Base-by-base conservation (phyloP, 2,329 filamentous ascomycete species). In the Emmonsiellopsis sp. region DNA sequence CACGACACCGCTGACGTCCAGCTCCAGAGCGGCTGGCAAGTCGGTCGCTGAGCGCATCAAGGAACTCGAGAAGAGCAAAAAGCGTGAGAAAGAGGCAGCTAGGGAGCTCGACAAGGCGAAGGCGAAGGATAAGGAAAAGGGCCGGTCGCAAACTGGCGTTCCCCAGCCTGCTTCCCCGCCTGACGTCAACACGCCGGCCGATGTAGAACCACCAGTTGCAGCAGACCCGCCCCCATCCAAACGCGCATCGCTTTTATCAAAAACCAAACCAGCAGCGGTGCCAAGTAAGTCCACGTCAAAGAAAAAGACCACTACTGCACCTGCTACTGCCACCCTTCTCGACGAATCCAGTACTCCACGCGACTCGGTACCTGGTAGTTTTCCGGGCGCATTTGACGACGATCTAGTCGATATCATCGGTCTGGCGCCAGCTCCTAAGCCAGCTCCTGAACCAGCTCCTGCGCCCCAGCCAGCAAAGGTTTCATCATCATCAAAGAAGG, bases 21-120 rank as follows among this genome's bases (percentile, higher is more conserved):
- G 72, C 57, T 61, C 70, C 49, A 75, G 74, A 61, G 62, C 67
- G 54, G 55, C 67, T 20, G 65, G 61, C 47, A 75, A 73, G 11
- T 76, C 71, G 48, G 71, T 82, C 42, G 73, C 76, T 13, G 79
- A 82, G 58, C 76, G 76, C 59, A 76, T 82, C 67, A 79, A 71
- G 57, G 65, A 64, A 26, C 66, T 77, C 38, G 75, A 76, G 54
- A 64, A 69, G 54, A 62, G 55, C 43, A 69, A 67, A 53, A 73
- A 71, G 57, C 65, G 69, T 49, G 69, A 70, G 53, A 61, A 63
- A 37, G 73, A 72, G 62, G 65, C 67, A 31, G 61, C 63, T 38
- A 67, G 65, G 55, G 66, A 67, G 57, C 68, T 59, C 60, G 62
- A 63, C 60, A 63, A 63, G 53, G 59, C 69, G 52, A 70, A 73